A percentile compares a stretch with the other conserved stretches of the same genome.
Evolutionary conservation across 2,329 filamentous ascomycete genomes (phyloP).

Genomic region (Penicillium sp.): DNA sequence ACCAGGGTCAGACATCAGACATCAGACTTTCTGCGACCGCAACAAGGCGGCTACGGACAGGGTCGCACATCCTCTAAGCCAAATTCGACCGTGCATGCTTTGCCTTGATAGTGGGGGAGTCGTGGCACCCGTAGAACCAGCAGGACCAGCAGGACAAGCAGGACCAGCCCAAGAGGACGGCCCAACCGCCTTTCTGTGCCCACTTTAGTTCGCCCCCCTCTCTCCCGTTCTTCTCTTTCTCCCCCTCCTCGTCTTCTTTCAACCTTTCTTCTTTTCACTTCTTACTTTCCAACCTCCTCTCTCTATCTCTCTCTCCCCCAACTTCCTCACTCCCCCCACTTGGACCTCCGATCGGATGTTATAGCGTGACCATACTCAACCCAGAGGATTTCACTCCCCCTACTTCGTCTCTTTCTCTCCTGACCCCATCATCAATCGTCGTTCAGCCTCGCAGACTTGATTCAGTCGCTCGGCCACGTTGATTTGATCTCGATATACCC

Average conservation of each 20-base stretch:
- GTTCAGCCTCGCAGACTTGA: conserved; percentile 19
- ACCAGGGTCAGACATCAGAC: conserved; percentile 8
- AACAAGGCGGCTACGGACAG: conserved; percentile 15
- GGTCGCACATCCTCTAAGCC: conserved; percentile 28
- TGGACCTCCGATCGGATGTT: neutral
- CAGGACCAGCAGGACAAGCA: too few relatives aligned
- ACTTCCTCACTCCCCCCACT: conserved; percentile 4
- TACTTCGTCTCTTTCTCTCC: conserved; percentile 4
- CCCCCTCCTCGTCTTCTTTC: conserved; percentile 12
- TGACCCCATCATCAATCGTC: neutral
- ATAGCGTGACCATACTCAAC: neutral
- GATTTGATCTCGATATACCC: conserved; percentile 9
- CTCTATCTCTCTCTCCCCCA: conserved; percentile 10
- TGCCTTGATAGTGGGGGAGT: conserved; percentile 38
- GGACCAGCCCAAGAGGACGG: conserved; percentile 43
- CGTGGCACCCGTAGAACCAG: too few relatives aligned
- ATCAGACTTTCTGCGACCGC: neutral
- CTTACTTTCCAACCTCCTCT: conserved; percentile 7
- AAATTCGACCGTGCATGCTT: conserved; percentile 37
- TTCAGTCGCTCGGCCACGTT: conserved; percentile 17
- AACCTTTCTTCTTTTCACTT: conserved; percentile 11
- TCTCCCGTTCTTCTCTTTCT: conserved; percentile 35
- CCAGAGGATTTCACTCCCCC: conserved; percentile 11
- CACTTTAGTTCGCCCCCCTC: conserved; percentile 40
- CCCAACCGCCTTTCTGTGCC: conserved; percentile 38